Percentiles rank a stretch among this genome's conserved stretches.
These are phyloP conservation scores for Fusarium circinatum DNA, from an alignment of 2,329 filamentous ascomycete species.

Conservation along the genomic window DNA sequence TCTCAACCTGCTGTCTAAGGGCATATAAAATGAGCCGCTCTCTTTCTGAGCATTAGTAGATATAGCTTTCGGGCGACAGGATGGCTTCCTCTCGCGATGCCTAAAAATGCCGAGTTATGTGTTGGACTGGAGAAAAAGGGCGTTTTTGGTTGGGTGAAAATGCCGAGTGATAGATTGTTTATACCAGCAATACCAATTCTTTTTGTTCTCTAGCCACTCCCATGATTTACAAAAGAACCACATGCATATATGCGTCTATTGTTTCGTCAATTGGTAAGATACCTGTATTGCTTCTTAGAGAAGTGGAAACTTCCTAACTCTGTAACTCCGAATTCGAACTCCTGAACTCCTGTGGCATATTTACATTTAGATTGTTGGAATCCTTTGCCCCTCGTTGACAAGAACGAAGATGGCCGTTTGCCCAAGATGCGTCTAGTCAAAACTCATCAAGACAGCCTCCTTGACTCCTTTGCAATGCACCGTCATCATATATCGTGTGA, in stretches of 20 bases:
- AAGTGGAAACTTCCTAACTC: background rate
- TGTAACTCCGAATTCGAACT: background rate
- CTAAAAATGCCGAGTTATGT: slow-evolving; percentile 22
- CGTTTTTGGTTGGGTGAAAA: slow-evolving; percentile 42
- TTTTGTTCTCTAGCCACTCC: slow-evolving; percentile 19
- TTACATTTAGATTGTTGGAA: background rate
- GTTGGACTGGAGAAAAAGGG: slow-evolving; percentile 29
- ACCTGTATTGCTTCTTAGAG: background rate
- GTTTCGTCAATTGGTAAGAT: background rate
- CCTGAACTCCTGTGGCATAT: background rate
- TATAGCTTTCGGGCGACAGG: background rate
- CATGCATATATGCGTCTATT: background rate
- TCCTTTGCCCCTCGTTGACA: background rate
- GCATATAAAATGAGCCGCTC: slow-evolving; percentile 37
- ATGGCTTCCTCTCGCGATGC: background rate
- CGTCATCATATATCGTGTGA: background rate
- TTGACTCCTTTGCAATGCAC: background rate
- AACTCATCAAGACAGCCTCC: background rate
- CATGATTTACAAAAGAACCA: background rate
- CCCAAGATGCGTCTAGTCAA: background rate
- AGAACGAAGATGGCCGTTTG: background rate
- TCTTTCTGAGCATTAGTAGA: background rate
- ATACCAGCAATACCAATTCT: slow-evolving; percentile 41
- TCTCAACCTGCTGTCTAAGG: slow-evolving; percentile 85
- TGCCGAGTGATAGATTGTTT: slow-evolving; percentile 43